phyloP scores from a whole-genome alignment of 2,329 filamentous ascomycete species.

The Phaeosphaeriaceae sp. region DNA sequence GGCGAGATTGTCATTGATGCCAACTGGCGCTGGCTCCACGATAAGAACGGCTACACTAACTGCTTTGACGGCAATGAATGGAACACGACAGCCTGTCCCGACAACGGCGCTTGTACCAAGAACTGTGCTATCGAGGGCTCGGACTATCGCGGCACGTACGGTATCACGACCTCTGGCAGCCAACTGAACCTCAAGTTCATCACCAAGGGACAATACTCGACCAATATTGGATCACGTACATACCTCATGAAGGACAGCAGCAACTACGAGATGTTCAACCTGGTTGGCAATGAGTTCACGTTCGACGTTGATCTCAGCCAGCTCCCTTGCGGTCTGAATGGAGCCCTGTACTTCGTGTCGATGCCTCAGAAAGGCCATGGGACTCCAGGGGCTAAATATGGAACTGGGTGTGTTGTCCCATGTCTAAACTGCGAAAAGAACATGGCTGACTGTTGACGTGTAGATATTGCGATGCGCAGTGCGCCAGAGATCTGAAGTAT shows the following conservation, averaged over 20 bases:
- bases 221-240: slow-evolving; percentile 45
- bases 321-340: slow-evolving; percentile 72
- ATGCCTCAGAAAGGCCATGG: slow-evolving; percentile 63
- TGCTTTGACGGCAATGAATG: slow-evolving; percentile 52
- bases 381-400: slow-evolving; percentile 58
- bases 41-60: slow-evolving; percentile 46
- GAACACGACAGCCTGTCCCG: slow-evolving; percentile 46
- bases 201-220: slow-evolving; percentile 54
- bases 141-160: slow-evolving; percentile 42
- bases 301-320: slow-evolving; percentile 59
- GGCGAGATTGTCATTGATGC: slow-evolving; percentile 50
- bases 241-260: slow-evolving; percentile 44
- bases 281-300: slow-evolving; percentile 44
- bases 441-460: background rate
- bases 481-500: slow-evolving; percentile 55
- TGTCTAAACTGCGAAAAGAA: background rate
- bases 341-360: slow-evolving; percentile 56
- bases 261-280: slow-evolving; percentile 45
- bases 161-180: slow-evolving; percentile 59
- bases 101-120: slow-evolving; percentile 36
- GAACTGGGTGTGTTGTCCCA: slow-evolving; percentile 53
- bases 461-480: slow-evolving; percentile 49
- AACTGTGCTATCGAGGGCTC: slow-evolving; percentile 49
- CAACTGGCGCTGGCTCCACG: slow-evolving; percentile 58
- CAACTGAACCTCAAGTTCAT: slow-evolving; percentile 63